Percentiles rank a stretch among this genome's conserved stretches.
Conservation (phyloP, 495 filamentous ascomycete species). For the Tuber aestivum region DNA sequence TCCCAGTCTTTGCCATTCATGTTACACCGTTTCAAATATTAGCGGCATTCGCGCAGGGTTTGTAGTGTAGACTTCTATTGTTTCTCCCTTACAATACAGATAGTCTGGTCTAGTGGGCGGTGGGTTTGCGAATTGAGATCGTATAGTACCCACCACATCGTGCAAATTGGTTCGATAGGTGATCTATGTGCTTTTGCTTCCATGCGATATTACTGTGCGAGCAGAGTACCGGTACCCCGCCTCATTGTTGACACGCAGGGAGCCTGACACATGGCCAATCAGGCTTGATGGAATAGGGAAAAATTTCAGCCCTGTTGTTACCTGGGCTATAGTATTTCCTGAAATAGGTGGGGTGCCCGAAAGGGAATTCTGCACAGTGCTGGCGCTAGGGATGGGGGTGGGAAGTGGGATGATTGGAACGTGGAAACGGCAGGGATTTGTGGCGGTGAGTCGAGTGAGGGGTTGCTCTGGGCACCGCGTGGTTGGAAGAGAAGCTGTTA, state of each 20-base stretch:
- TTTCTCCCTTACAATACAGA: background rate
- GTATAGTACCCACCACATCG: background rate
- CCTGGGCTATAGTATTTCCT: background rate
- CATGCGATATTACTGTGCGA: background rate
- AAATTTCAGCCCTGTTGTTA: background rate
- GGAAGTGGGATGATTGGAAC: background rate
- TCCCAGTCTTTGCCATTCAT: background rate
- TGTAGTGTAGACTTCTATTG: slow-evolving; percentile 1
- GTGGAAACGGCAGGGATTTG: background rate
- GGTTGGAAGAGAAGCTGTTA: background rate
- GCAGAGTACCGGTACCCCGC: background rate
- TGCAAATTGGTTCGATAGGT: background rate
- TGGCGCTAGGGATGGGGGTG: background rate
- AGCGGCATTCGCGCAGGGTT: background rate
- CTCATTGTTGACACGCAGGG: background rate
- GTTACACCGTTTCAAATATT: background rate
- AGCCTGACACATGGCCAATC: background rate
- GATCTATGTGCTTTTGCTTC: background rate
- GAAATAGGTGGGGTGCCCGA: background rate
- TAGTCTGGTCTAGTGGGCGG: background rate
- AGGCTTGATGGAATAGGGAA: background rate
- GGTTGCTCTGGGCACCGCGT: background rate
- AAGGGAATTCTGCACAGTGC: background rate
- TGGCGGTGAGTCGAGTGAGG: background rate
- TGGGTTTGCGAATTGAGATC: background rate